Conservation (phyloP, 1,284 basidiomycete species). For the Cutaneotrichosporon cutaneum region DNA sequence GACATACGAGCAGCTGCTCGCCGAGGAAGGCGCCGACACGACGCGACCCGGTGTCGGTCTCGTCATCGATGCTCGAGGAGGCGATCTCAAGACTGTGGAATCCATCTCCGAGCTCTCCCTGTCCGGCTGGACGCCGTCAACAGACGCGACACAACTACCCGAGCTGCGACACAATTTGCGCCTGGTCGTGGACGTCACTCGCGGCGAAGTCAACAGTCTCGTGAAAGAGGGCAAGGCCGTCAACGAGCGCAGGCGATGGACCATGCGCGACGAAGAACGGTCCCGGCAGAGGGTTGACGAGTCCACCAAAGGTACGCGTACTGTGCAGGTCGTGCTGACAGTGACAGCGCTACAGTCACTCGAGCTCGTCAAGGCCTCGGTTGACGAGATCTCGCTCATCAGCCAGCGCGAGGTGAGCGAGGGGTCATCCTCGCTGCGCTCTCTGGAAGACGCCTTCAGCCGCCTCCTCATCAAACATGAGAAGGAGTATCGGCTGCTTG, state of each 20-base stretch:
- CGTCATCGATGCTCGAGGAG: slow-evolving; percentile 92
- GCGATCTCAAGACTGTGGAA: slow-evolving; percentile 78
- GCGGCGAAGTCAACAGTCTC: slow-evolving; percentile 78
- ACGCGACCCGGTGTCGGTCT: slow-evolving; percentile 65
- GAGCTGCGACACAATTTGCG: slow-evolving; percentile 94
- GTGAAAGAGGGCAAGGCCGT: slow-evolving; percentile 84
- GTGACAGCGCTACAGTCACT: slow-evolving; percentile 68
- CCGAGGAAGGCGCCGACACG: slow-evolving; percentile 64
- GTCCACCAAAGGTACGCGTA: slow-evolving; percentile 44
- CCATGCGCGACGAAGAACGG: slow-evolving; percentile 64
- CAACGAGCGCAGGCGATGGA: slow-evolving; percentile 72
- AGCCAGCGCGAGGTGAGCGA: slow-evolving; percentile 60
- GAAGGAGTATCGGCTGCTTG: slow-evolving; percentile 73
- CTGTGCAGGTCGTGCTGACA: slow-evolving; percentile 4
- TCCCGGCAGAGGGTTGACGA: slow-evolving; percentile 65
- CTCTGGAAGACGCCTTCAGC: slow-evolving; percentile 69
- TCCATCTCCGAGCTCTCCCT: slow-evolving; percentile 75
- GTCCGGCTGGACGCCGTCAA: slow-evolving; percentile 78
- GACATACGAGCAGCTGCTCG: slow-evolving; percentile 90
- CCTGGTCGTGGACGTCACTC: slow-evolving; percentile 77
- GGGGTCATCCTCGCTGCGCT: slow-evolving; percentile 60
- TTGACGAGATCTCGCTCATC: slow-evolving; percentile 65
- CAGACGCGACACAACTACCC: slow-evolving; percentile 80
- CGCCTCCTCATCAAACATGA: slow-evolving; percentile 69
- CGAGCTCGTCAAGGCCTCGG: slow-evolving; percentile 69